Base-by-base conservation (phyloP, 2,329 filamentous ascomycete genomes). In the Metarhizium humberi region DNA sequence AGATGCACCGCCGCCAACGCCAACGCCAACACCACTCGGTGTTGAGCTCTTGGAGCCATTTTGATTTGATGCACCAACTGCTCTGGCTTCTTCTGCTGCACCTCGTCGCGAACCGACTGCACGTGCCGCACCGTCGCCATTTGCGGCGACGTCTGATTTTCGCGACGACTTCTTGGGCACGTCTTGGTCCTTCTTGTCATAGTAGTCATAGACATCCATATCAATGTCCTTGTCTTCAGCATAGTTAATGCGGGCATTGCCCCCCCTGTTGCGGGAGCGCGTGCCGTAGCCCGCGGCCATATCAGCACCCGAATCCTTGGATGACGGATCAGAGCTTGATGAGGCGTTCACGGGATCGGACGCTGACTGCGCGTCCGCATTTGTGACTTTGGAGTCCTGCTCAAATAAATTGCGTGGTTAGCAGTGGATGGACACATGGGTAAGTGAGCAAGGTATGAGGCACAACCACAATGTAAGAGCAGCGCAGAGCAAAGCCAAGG, bases 141-240 rank as follows among this genome's bases (percentile, higher is more conserved):
- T 57, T 32, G 71, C 62, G 29, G 69, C 64, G 61, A 67, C 70
- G 58, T 71, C 68, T 50, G 71, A 68, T 58, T 77, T 78, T 58
- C 75, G 75, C 63, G 77, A 75, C 42, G 75, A 68, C 67, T 86
- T 87, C 67, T 84, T 83, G 53, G 74, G 64, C 34, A 55, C 56
- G 58, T 82, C 79, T 55, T 75, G 74, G 16, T 82, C 78, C 62
- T 81, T 78, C 65, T 78, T 76, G 62, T 80, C 73, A 66, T 78
- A 74, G 68, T 79, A 81, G 65, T 96, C 92, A 69, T 91, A 90
- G 68, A 79, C 73, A 57, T 97, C 94, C 71, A 89, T 84, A 65
- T 97, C 92, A 62, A 92, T 78, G 71, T 96, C 92, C 73, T 82
- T 88, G 72, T 92, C 89, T 74, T 99, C 94, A 52, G 94, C 92